These are phyloP conservation scores for Pestalotiopsis sp. DNA, from an alignment of 2,329 filamentous ascomycete species.

Conservation along the genomic window DNA sequence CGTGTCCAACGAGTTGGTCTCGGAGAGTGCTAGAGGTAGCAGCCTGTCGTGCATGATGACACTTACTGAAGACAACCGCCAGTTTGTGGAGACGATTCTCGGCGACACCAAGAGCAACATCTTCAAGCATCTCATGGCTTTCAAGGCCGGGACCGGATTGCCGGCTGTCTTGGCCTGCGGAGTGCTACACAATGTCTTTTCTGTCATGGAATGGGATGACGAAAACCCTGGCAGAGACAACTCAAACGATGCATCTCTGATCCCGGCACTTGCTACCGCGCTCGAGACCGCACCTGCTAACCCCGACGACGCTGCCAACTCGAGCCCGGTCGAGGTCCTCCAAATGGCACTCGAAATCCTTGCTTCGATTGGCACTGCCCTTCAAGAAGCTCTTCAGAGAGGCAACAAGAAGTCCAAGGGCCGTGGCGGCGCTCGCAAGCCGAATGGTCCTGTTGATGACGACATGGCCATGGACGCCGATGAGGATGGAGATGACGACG, in stretches of 20 bases:
- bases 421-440: constrained; percentile 23
- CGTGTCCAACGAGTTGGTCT: constrained; percentile 41
- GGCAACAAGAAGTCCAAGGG: constrained; percentile 32
- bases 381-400: constrained; percentile 55
- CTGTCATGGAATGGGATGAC: constrained; percentile 56
- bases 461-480: constrained; percentile 40
- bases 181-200: constrained; percentile 65
- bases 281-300: constrained; percentile 42
- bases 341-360: constrained; percentile 64
- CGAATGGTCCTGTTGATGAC: constrained; percentile 40
- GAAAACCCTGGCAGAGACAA: constrained; percentile 50
- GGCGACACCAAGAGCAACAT: constrained; percentile 48
- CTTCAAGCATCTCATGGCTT: constrained; percentile 51
- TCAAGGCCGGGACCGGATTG: constrained; percentile 50
- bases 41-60: constrained; percentile 58
- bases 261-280: constrained; percentile 45
- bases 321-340: constrained; percentile 48
- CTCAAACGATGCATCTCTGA: constrained; percentile 53
- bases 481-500: constrained; percentile 32
- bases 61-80: constrained; percentile 62
- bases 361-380: constrained; percentile 64
- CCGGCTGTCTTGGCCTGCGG: constrained; percentile 61
- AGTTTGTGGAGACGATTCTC: constrained; percentile 56
- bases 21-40: constrained; percentile 48
- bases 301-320: constrained; percentile 40